phyloP scores from a whole-genome alignment of 2,329 filamentous ascomycete genomes.

The Passalora sequoiae region DNA sequence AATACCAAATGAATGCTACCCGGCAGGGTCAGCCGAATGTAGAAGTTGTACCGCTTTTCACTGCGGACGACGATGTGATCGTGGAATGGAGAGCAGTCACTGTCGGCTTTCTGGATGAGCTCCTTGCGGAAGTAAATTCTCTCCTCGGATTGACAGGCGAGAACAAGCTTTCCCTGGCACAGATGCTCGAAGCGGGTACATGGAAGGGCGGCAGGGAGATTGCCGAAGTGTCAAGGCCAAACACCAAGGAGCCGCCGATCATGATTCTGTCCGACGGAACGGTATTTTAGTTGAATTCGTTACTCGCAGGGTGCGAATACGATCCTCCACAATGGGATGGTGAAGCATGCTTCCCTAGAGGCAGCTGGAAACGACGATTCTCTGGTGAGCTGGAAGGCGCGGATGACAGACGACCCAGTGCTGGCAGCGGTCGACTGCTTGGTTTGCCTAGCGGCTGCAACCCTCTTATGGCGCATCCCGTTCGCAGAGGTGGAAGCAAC shows the following conservation, averaged over 20 bases:
- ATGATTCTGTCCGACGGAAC: conserved; percentile 95
- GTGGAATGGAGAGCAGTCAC: conserved; percentile 75
- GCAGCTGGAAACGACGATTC: conserved; percentile 6
- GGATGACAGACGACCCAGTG: neutral
- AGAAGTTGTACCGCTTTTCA: conserved; percentile 70
- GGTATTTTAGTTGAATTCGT: conserved; percentile 62
- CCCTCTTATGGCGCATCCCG: conserved; percentile 24
- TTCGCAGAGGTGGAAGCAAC: conserved; percentile 6
- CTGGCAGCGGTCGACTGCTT: neutral
- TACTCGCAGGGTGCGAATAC: conserved; percentile 26
- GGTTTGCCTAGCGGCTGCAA: conserved; percentile 10
- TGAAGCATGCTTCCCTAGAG: conserved; percentile 8
- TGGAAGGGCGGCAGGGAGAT: conserved; percentile 99
- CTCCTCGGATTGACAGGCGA: conserved; percentile 63
- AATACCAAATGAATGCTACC: conserved; percentile 65
- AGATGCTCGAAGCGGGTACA: conserved; percentile 90
- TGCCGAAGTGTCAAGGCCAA: conserved; percentile 89
- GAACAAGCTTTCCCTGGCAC: conserved; percentile 69
- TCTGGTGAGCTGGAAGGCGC: conserved; percentile 5
- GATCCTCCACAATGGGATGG: conserved; percentile 18
- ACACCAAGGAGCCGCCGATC: conserved; percentile 94
- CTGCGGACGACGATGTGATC: conserved; percentile 68
- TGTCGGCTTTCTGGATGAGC: conserved; percentile 67
- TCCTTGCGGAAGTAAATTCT: conserved; percentile 64
- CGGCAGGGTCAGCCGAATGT: conserved; percentile 66